Percentiles rank a stretch among this genome's conserved stretches.
phyloP scores from a whole-genome alignment of 2,329 filamentous ascomycete species.

The Hypomyces rosellus region DNA sequence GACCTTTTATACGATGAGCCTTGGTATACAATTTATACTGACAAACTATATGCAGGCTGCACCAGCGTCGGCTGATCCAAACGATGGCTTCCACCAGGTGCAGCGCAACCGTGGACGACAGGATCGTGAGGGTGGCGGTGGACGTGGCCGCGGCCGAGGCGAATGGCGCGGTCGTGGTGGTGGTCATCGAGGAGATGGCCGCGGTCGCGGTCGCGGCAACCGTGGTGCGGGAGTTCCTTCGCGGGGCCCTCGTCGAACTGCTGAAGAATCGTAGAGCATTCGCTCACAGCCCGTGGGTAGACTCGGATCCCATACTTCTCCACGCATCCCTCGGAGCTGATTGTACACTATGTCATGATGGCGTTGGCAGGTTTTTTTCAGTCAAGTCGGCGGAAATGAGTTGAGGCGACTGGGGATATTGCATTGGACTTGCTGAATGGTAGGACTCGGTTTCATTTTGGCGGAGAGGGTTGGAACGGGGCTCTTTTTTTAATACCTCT shows the following conservation, averaged over 20 bases:
- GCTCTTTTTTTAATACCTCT: conserved; percentile 9
- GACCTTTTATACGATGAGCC: background rate
- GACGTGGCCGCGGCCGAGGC: conserved; percentile 39
- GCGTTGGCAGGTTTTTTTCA: conserved; percentile 26
- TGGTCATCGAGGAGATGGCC: conserved; percentile 42
- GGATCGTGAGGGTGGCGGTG: conserved; percentile 43
- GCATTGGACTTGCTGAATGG: conserved; percentile 15
- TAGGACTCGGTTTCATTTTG: conserved; percentile 11
- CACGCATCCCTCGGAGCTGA: conserved; percentile 25
- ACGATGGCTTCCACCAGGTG: conserved; percentile 70
- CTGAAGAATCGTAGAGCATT: conserved; percentile 33
- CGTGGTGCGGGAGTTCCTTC: conserved; percentile 28
- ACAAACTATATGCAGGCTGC: conserved; percentile 20
- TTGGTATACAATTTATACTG: background rate
- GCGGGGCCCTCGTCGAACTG: conserved; percentile 32
- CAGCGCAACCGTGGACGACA: conserved; percentile 52
- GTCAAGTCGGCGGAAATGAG: conserved; percentile 21
- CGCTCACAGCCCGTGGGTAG: conserved; percentile 19
- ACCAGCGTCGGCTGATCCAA: conserved; percentile 35
- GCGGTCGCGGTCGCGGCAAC: conserved; percentile 35
- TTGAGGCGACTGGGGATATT: conserved; percentile 22
- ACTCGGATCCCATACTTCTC: conserved; percentile 22
- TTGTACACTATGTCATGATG: conserved; percentile 36
- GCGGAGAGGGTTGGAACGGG: conserved; percentile 10
- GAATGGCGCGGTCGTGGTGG: conserved; percentile 42